Evolutionary conservation across 148 eudicot species (phyloP), one percentile per base, ranked within the genome.

Genomic region (Cornus florida): DNA sequence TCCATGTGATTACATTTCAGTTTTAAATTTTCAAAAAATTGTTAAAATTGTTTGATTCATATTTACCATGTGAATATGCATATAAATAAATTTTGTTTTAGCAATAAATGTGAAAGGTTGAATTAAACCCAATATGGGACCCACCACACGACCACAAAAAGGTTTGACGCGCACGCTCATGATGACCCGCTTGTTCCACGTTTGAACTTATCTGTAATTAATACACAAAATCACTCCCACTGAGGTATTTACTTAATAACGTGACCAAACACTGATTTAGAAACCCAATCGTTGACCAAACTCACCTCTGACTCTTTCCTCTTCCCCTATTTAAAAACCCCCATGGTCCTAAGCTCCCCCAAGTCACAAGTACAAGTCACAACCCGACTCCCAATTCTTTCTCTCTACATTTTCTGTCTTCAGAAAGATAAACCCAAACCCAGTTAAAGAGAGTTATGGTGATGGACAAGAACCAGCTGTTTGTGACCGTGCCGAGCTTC

Each of bases 401-500:
- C 69, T 7, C 32, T 38, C 39, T 60, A 35, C 68, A 9, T 50
- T 38, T 48, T 70, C 41, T 71, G 43, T 38, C 33, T 46, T 24
- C 48, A 7, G 33, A 75, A 23, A 38, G 23, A 22, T 20, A n/a
- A 66, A 28, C 28, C 28, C 28, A 28, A 28, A 28, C 28, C 28
- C 28, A 28, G 28, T 28, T 28, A 28, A 28, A 28, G 28, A 23
- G 6, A n/a, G 56, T 57, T 20, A 86, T 84, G 87, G 83, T 57
- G 4, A 79, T 83, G 17, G 78, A 77, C 3, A 87, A 80, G 79
- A 70, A 62, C 70, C 81, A 84, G 50, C 85, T 89, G 6, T 82
- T 80, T 79, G 71, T 93, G 0, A 82, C 82, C 32, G 88, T 89
- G 0, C 94, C 98, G 1, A 86, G 78, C 81, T 85, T 86, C 66